Percentiles rank a stretch among this genome's conserved stretches.
These are phyloP conservation scores for Agrocybe chaxingu DNA, from an alignment of 768 basidiomycete species.

Conservation along the genomic window DNA sequence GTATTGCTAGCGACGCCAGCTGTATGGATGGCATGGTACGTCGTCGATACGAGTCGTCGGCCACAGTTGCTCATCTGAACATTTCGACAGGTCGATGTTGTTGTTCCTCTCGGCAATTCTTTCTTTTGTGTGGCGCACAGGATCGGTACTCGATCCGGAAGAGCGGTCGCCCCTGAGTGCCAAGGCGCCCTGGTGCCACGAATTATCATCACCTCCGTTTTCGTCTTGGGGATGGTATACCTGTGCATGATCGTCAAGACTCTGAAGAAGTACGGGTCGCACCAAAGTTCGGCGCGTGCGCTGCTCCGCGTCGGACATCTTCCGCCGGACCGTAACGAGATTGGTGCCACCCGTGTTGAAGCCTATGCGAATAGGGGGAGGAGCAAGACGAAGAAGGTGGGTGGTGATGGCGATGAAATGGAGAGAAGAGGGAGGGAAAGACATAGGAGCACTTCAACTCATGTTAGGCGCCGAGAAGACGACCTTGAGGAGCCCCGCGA, in stretches of 20 bases:
- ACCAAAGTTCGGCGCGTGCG: constrained; percentile 15
- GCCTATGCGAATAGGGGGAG: constrained; percentile 4
- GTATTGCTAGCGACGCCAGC: constrained; percentile 48
- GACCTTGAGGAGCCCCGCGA: no score
- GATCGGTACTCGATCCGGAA: constrained; percentile 39
- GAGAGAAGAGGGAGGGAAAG: constrained; percentile 27
- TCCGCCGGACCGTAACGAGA: constrained; percentile 1
- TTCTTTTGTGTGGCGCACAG: constrained; percentile 70
- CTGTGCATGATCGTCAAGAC: constrained; percentile 60
- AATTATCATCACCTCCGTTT: constrained; percentile 49
- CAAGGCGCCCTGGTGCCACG: constrained; percentile 45
- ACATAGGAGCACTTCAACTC: constrained; percentile 12
- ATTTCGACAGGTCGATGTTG: constrained; percentile 54
- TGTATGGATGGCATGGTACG: constrained; percentile 67
- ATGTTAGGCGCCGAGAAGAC: constrained; percentile 11
- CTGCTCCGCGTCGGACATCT: constrained; percentile 9
- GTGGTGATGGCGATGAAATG: constrained; percentile 15
- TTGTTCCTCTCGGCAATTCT: constrained; percentile 62
- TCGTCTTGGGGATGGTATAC: constrained; percentile 59
- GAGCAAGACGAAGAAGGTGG: constrained; percentile 2
- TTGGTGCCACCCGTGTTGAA: constrained; percentile 1
- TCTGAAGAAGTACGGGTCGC: constrained; percentile 53
- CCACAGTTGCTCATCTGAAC: background rate
- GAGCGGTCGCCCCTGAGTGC: constrained; percentile 33
- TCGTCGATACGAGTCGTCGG: background rate